Percentiles rank a stretch among this genome's conserved stretches.
Conservation (phyloP, 139 green algal species). For the Parachlorella kessleri region DNA sequence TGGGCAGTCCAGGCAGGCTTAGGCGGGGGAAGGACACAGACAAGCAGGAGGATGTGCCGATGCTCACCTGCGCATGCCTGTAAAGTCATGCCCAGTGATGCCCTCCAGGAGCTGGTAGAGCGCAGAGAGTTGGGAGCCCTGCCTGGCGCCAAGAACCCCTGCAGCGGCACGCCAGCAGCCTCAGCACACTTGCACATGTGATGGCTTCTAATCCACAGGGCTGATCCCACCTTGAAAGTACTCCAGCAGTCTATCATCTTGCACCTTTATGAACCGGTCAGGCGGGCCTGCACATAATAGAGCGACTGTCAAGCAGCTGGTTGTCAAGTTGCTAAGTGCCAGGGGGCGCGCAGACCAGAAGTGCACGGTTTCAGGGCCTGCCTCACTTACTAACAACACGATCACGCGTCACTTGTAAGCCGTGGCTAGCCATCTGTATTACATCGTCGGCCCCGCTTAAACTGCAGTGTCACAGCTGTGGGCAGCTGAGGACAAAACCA, state of each 20-base stretch:
- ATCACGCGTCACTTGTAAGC: too few species aligned
- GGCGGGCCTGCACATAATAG: constrained; percentile 1
- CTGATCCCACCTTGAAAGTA: constrained; percentile 4
- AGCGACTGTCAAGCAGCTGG: too few species aligned
- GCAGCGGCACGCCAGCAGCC: background rate
- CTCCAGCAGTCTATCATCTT: background rate
- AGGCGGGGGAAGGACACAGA: background rate
- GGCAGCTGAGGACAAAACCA: too few species aligned
- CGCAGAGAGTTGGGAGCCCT: background rate
- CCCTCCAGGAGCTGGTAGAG: too few species aligned
- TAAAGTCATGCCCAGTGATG: constrained; percentile 1
- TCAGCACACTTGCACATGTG: background rate
- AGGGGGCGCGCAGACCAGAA: too few species aligned
- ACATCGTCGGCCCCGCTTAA: too few species aligned
- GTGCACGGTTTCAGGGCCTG: too few species aligned
- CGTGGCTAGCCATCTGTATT: too few species aligned
- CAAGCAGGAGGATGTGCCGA: background rate
- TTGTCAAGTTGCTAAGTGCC: too few species aligned
- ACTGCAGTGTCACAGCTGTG: too few species aligned
- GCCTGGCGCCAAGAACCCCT: background rate
- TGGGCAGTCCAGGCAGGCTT: background rate
- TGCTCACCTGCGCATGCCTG: background rate
- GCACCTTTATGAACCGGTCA: background rate
- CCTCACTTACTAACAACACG: too few species aligned
- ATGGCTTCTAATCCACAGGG: background rate